These are phyloP conservation scores for Stemphylium beticola DNA, from an alignment of 2,329 filamentous ascomycete genomes.

Conservation along the genomic window DNA sequence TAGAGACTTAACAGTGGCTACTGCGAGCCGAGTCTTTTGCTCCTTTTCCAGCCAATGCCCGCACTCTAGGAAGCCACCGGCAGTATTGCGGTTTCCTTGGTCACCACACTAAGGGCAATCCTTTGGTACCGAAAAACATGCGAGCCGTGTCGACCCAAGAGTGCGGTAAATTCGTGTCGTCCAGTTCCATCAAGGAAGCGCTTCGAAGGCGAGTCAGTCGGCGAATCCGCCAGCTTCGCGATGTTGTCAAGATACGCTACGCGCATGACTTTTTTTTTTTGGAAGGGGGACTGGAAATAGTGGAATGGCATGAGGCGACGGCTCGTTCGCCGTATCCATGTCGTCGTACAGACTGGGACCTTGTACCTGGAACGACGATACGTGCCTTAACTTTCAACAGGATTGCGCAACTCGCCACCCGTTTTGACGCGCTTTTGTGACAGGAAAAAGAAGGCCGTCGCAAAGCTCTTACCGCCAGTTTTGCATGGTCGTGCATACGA, in stretches of 20 bases:
- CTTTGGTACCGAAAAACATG: slow-evolving; percentile 8
- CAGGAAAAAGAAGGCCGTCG: not conserved
- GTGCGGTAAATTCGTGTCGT: slow-evolving; percentile 4
- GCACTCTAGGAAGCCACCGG: slow-evolving; percentile 5
- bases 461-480: not conserved
- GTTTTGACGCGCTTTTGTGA: not conserved
- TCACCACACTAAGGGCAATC: slow-evolving; percentile 11
- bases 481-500: not conserved
- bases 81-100: slow-evolving; percentile 4
- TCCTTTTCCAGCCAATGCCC: not conserved
- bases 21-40: not conserved
- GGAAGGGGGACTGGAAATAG: not conserved
- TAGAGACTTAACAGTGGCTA: not conserved
- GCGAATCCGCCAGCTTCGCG: not conserved
- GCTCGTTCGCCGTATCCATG: not conserved
- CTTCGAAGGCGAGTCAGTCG: slow-evolving; percentile 3
- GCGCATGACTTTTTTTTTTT: not conserved
- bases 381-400: not conserved
- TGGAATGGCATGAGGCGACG: not conserved
- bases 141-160: slow-evolving; percentile 10
- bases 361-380: not conserved
- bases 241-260: not conserved
- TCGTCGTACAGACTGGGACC: not conserved
- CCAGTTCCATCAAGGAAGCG: slow-evolving; percentile 1
- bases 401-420: no score